These are phyloP conservation scores for Pythium aquatile DNA, from an alignment of 352 stramenopile species.

Conservation along the genomic window DNA sequence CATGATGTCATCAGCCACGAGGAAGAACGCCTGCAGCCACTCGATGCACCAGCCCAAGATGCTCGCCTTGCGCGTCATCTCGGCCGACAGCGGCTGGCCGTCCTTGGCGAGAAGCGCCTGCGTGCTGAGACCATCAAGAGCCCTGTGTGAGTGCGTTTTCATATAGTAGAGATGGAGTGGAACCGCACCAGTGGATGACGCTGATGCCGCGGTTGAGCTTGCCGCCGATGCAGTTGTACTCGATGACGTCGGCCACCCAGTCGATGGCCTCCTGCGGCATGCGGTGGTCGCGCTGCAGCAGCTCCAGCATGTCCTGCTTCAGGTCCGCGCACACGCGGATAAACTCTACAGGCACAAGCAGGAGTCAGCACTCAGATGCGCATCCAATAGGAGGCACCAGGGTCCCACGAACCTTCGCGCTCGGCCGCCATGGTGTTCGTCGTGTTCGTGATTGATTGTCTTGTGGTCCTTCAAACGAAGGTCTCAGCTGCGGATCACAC, in stretches of 20 bases:
- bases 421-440: conserved; percentile 23
- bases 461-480: background rate
- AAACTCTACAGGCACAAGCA: conserved; percentile 54
- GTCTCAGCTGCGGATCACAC: conserved; percentile 10
- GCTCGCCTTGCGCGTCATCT: conserved; percentile 83
- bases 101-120: conserved; percentile 47
- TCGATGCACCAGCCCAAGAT: conserved; percentile 98
- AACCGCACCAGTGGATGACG: conserved; percentile 85
- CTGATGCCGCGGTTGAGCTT: conserved; percentile 99
- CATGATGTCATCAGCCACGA: conserved; percentile 99
- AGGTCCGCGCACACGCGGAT: conserved; percentile 68
- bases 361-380: background rate
- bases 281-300: conserved; percentile 56
- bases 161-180: background rate
- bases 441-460: background rate
- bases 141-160: background rate
- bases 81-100: conserved; percentile 45
- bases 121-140: conserved; percentile 33
- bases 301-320: conserved; percentile 74
- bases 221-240: conserved; percentile 97
- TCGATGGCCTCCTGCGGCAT: conserved; percentile 80
- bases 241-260: conserved; percentile 82
- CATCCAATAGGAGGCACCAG: background rate
- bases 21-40: conserved; percentile 99
- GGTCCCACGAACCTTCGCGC: conserved; percentile 19